Conservation (phyloP, 1,284 basidiomycete genomes). For the Athelia psychrophila region DNA sequence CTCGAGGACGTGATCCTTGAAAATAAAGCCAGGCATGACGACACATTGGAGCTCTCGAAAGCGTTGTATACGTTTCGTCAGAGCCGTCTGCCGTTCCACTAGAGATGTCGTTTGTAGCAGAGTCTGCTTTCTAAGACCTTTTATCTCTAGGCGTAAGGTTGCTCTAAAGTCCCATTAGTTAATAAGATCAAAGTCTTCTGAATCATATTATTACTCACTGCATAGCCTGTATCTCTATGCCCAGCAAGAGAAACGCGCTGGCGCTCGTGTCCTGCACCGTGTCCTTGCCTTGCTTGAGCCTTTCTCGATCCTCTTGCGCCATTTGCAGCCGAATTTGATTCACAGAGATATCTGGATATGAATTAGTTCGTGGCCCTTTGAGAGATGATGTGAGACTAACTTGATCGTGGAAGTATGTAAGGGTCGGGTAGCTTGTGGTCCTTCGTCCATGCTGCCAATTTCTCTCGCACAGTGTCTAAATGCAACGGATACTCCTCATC, state of each 20-base stretch:
- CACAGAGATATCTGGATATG: neutral
- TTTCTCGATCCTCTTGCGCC: neutral
- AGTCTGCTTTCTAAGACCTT: neutral
- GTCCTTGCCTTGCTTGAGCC: neutral
- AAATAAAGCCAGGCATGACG: neutral
- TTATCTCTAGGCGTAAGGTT: neutral
- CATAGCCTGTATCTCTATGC: neutral
- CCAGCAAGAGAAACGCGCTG: neutral
- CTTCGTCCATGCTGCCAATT: neutral
- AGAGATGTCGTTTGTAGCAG: neutral
- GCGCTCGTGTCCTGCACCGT: neutral
- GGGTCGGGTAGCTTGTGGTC: neutral
- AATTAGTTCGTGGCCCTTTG: neutral
- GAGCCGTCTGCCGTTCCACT: neutral
- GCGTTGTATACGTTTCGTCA: neutral
- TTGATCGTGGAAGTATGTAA: neutral
- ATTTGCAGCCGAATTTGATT: neutral
- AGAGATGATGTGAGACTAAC: neutral
- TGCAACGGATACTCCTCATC: neutral
- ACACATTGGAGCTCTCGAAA: neutral
- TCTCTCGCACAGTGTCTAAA: constrained; percentile 12
- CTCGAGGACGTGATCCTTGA: neutral
- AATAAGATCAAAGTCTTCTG: neutral
- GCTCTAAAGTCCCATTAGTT: neutral
- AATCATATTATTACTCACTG: neutral